A percentile compares a stretch with the other conserved stretches of the same genome.
These are phyloP conservation scores for Neodidymelliopsis sp. DNA, from an alignment of 2,329 filamentous ascomycete genomes.

Conservation along the genomic window DNA sequence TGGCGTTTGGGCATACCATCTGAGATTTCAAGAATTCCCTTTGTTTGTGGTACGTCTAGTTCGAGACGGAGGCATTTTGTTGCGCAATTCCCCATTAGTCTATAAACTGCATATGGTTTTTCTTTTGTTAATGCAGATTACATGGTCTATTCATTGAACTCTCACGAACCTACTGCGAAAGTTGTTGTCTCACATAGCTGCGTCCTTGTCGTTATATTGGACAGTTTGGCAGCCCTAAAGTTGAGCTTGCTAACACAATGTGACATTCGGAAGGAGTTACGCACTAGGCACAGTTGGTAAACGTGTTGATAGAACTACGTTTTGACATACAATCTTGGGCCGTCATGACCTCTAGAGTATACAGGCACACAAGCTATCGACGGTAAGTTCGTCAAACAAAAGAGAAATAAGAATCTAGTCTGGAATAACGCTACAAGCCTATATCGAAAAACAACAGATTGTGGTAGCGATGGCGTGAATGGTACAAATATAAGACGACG, in stretches of 20 bases:
- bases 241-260: no score
- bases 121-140: neutral
- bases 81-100: conserved; percentile 2
- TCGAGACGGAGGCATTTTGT: conserved; percentile 1
- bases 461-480: conserved; percentile 6
- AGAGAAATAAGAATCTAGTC: no score
- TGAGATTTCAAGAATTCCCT: neutral
- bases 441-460: neutral
- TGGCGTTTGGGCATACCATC: conserved; percentile 16
- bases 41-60: neutral
- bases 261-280: no score
- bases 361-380: neutral
- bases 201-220: neutral
- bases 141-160: no score
- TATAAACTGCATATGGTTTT: neutral
- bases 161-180: no score
- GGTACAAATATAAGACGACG: conserved; percentile 5
- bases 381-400: no score
- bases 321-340: neutral
- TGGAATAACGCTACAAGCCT: neutral
- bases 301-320: no score
- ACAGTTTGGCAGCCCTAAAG: neutral
- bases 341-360: neutral
- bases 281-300: no score
- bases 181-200: no score